Percentiles rank a stretch among this genome's conserved stretches.
These are phyloP conservation scores for Scopulariopsis brevicaulis DNA, from an alignment of 2,329 filamentous ascomycete species.

Conservation along the genomic window DNA sequence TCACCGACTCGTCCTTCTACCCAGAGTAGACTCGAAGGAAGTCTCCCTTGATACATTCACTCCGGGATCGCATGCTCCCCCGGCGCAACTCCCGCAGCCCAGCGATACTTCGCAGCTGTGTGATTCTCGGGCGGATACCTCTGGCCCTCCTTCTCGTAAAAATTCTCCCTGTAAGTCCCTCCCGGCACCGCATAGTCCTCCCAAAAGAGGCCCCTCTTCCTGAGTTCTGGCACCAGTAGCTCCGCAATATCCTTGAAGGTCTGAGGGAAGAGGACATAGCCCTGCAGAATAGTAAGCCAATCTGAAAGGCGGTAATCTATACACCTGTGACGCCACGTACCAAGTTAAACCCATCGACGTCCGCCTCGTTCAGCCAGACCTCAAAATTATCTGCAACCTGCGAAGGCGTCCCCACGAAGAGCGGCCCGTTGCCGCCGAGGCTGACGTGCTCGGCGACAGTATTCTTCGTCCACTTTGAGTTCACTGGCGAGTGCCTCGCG, in stretches of 20 bases:
- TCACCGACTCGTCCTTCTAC: background rate
- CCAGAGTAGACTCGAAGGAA: background rate
- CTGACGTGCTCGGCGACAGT: constrained; percentile 58
- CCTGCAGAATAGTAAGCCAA: background rate
- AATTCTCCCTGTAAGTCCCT: constrained; percentile 50
- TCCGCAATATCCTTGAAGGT: constrained; percentile 60
- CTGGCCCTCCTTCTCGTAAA: constrained; percentile 38
- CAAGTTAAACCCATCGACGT: constrained; percentile 67
- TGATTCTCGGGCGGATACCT: constrained; percentile 38
- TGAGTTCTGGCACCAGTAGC: constrained; percentile 52
- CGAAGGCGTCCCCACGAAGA: constrained; percentile 50
- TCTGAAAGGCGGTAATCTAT: too few relatives aligned
- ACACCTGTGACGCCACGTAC: constrained; percentile 27
- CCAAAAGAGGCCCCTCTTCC: constrained; percentile 45
- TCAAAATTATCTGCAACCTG: constrained; percentile 59
- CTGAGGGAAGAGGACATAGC: constrained; percentile 53
- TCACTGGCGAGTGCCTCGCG: constrained; percentile 43
- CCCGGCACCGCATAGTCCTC: constrained; percentile 39
- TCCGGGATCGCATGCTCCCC: constrained; percentile 17
- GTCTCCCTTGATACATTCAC: constrained; percentile 2
- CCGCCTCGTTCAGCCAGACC: constrained; percentile 54
- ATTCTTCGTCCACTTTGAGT: constrained; percentile 60
- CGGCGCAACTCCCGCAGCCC: constrained; percentile 19
- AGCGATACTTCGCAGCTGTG: constrained; percentile 35
- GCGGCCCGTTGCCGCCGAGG: constrained; percentile 51